Evolutionary conservation across 129 eudicot genomes (phyloP).

Genomic region (Artemisia tridentata): DNA sequence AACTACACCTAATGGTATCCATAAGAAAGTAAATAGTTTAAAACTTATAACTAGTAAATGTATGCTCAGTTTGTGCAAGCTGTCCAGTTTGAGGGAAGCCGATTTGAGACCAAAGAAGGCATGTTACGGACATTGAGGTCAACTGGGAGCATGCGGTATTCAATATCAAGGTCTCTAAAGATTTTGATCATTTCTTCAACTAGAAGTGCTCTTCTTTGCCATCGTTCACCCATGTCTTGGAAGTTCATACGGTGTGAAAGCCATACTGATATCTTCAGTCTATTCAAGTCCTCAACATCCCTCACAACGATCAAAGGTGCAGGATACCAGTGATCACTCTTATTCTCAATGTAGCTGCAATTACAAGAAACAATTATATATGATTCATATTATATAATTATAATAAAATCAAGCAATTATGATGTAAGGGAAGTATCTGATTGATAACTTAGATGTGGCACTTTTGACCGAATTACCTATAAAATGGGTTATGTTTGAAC

Average conservation of each 20-base stretch:
- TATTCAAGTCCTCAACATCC: slow-evolving; percentile 70
- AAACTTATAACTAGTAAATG: background rate
- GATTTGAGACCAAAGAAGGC: slow-evolving; percentile 50
- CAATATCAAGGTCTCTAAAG: slow-evolving; percentile 63
- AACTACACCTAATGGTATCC: background rate
- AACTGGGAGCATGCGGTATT: slow-evolving; percentile 64
- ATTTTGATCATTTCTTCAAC: slow-evolving; percentile 70
- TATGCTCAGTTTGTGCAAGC: slow-evolving; percentile 40
- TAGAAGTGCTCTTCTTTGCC: slow-evolving; percentile 54
- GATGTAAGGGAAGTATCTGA: background rate
- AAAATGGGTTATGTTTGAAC: no score
- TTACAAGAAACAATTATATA: background rate
- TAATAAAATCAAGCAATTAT: background rate
- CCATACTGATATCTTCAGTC: slow-evolving; percentile 69
- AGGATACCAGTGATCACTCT: slow-evolving; percentile 69
- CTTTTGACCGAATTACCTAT: no score
- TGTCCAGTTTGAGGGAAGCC: slow-evolving; percentile 74
- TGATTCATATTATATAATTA: background rate
- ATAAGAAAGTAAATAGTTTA: background rate
- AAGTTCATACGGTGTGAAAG: slow-evolving; percentile 64
- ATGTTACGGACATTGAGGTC: slow-evolving; percentile 68
- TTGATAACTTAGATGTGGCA: no score
- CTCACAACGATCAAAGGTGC: slow-evolving; percentile 60
- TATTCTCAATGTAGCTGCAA: slow-evolving; percentile 61
- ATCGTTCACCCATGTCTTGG: slow-evolving; percentile 80